Percentiles rank a stretch among this genome's conserved stretches.
These are phyloP conservation scores for Yamadazyma ubonensis DNA, from an alignment of 805 yeast species.

Conservation along the genomic window DNA sequence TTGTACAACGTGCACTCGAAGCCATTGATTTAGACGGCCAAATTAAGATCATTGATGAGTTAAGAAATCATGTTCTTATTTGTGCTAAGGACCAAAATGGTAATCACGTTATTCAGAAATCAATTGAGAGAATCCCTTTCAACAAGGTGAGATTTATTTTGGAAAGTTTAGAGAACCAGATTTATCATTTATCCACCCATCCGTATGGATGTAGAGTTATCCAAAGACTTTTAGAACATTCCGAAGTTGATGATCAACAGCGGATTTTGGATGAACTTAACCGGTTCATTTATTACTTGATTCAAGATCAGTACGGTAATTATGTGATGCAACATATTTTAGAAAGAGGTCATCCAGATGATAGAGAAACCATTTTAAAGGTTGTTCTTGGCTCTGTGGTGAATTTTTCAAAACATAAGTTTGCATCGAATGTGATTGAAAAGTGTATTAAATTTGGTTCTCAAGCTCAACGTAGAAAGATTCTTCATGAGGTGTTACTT, in stretches of 20 bases:
- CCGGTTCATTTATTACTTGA: conserved; percentile 67
- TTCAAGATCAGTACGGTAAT: conserved; percentile 96
- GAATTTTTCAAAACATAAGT: conserved; percentile 89
- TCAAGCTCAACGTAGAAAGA: conserved; percentile 54
- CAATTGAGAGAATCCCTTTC: conserved; percentile 83
- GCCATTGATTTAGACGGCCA: conserved; percentile 64
- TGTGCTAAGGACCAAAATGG: conserved; percentile 90
- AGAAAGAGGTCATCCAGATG: conserved; percentile 70
- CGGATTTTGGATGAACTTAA: conserved; percentile 70
- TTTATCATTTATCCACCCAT: conserved; percentile 86
- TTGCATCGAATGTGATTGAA: conserved; percentile 97
- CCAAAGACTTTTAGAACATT: conserved; percentile 85
- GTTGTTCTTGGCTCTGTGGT: conserved; percentile 73
- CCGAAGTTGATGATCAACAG: conserved; percentile 61
- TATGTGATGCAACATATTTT: conserved; percentile 95
- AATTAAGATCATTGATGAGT: conserved; percentile 64
- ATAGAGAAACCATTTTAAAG: conserved; percentile 59
- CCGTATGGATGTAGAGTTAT: conserved; percentile 98
- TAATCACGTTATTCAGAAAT: conserved; percentile 94
- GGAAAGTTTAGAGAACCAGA: conserved; percentile 64
- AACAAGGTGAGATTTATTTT: conserved; percentile 67
- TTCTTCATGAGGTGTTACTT: conserved; percentile 66
- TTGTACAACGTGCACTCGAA: conserved; percentile 90
- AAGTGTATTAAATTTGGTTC: conserved; percentile 81
- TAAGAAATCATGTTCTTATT: conserved; percentile 60